Evolutionary conservation across 2,329 filamentous ascomycete genomes (phyloP), one percentile per base, ranked within the genome.

Genomic region (Metarhizium brunneum): DNA sequence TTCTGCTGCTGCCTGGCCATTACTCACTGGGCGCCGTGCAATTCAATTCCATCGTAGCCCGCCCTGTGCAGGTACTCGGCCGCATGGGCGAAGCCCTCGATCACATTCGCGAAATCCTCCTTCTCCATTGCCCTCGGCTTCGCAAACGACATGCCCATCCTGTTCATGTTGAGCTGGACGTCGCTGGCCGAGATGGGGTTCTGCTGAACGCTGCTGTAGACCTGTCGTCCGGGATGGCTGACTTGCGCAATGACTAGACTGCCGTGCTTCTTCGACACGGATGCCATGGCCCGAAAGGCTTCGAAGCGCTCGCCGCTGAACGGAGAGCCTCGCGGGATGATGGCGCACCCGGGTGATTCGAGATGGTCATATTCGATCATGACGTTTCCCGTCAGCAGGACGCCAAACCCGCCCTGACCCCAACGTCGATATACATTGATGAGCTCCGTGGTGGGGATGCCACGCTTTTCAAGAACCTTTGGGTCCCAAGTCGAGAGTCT

Each of bases 371-470:
- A 81, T 50, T 84, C 80, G 48, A 86, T 75, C 76, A 85, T 83
- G 57, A 85, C 72, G 66, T 87, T 87, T 47, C 84, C 84, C 0
- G 81, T 83, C 1, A 85, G 66, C 56, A 85, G 80, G 30, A 81
- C 61, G 11, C 83, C 82, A 50, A 75, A 73, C 13, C 69, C 73
- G 29, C 79, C 80, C 60, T 83, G 77, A 2, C 84, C 84, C 83
- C 38, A 87, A 18, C 65, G 53, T 51, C 76, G 72, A 67, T 87
- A 87, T 45, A 83, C 70, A 36, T 83, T 79, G 62, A 82, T 64
- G 20, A 70, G 62, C 48, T 73, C 66, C 35, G 66, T 60, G 3
- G 69, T 68, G 1, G 73, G 73, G 25, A 75, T 61, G 0, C 73
- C 74, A 47, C 84, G 76, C 3, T 73, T 73, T 25, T 76, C 68